Conservation (phyloP, 1,284 basidiomycete genomes). For the Earliella scabrosa region DNA sequence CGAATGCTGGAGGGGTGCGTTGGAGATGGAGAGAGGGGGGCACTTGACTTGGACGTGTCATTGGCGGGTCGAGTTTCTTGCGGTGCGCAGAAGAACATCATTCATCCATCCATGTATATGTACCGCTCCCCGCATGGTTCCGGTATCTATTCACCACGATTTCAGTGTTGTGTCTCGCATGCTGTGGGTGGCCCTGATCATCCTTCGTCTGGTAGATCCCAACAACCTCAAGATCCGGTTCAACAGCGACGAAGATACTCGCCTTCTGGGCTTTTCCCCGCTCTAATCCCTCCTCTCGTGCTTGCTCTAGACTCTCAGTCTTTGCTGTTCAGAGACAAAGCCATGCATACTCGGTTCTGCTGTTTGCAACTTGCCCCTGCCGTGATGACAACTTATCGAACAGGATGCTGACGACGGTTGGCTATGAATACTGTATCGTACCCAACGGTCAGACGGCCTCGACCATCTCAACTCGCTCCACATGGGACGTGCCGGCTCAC, state of each 20-base stretch:
- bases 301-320: too few species aligned
- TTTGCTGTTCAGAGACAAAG: too few species aligned
- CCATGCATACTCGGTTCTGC: too few species aligned
- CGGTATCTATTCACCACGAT: conserved; percentile 12
- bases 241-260: background rate
- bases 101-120: conserved; percentile 18
- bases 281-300: too few species aligned
- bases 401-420: background rate
- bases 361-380: too few species aligned
- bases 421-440: too few species aligned
- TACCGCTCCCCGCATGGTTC: conserved; percentile 13
- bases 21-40: background rate
- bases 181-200: conserved; percentile 3
- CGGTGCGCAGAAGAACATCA: conserved; percentile 18
- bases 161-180: conserved; percentile 2
- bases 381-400: background rate
- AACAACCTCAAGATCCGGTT: background rate
- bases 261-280: too few species aligned
- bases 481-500: conserved; percentile 1
- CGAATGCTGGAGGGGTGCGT: conserved; percentile 1
- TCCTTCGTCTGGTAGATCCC: background rate
- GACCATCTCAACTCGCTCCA: background rate
- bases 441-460: background rate
- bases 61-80: background rate
- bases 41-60: conserved; percentile 6